Conservation (phyloP, 192 early-diverging fungal genomes). For the Coemansia sp. region DNA sequence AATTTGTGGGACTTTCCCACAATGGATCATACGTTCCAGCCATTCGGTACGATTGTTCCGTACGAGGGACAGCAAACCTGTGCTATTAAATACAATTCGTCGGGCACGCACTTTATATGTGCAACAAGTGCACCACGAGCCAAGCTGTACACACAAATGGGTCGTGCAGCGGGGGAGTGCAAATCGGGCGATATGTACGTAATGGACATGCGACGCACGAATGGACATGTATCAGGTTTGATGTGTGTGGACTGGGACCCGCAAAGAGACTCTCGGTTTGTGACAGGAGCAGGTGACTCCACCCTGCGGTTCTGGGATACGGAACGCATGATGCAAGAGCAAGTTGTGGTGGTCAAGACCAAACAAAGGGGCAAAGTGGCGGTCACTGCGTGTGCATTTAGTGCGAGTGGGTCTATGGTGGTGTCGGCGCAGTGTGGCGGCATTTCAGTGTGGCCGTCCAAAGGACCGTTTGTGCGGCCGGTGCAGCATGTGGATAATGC, state of each 20-base stretch:
- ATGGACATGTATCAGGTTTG: conserved; percentile 80
- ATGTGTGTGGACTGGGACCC: conserved; percentile 84
- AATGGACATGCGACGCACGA: conserved; percentile 77
- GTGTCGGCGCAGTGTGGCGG: conserved; percentile 68
- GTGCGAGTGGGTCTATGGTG: conserved; percentile 58
- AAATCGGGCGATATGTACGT: conserved; percentile 94
- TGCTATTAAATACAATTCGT: conserved; percentile 70
- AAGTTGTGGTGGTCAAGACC: conserved; percentile 75
- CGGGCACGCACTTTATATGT: conserved; percentile 75
- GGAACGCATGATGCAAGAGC: conserved; percentile 67
- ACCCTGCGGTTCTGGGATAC: conserved; percentile 79
- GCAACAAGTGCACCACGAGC: conserved; percentile 71
- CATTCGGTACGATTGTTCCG: conserved; percentile 79
- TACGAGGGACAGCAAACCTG: conserved; percentile 78
- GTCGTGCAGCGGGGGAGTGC: conserved; percentile 68
- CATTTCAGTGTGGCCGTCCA: conserved; percentile 73
- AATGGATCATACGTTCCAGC: conserved; percentile 72
- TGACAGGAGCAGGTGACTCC: conserved; percentile 78
- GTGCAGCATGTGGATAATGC: conserved; percentile 63
- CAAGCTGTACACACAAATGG: conserved; percentile 79
- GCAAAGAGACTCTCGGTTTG: conserved; percentile 57
- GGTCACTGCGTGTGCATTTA: conserved; percentile 70
- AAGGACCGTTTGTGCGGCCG: conserved; percentile 57
- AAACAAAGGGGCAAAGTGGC: conserved; percentile 66
- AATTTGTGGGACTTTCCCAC: conserved; percentile 93